These are phyloP conservation scores for Pulveroboletus frians DNA, from an alignment of 768 basidiomycete species.

Conservation along the genomic window DNA sequence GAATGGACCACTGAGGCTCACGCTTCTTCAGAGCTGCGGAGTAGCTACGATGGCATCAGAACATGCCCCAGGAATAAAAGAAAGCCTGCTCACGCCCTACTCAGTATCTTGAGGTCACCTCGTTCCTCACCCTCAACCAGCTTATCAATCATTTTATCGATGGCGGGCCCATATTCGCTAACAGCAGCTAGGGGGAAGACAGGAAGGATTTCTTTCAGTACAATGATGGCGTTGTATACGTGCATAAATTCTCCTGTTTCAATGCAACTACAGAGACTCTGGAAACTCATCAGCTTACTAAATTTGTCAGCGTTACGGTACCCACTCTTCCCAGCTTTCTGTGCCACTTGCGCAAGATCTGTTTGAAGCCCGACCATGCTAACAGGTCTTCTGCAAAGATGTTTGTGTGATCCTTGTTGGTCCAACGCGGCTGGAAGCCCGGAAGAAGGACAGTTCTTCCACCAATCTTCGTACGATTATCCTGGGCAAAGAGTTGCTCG, in stretches of 20 bases:
- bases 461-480: constrained; percentile 61
- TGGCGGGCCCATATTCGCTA: constrained; percentile 45
- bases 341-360: constrained; percentile 81
- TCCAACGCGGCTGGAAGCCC: constrained; percentile 58
- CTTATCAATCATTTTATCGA: constrained; percentile 58
- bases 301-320: background rate
- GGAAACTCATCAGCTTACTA: background rate
- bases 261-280: constrained; percentile 81
- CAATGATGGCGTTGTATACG: constrained; percentile 93
- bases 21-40: constrained; percentile 71
- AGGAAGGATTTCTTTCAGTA: constrained; percentile 85
- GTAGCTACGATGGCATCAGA: constrained; percentile 42
- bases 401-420: constrained; percentile 37
- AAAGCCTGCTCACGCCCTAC: constrained; percentile 53
- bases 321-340: constrained; percentile 64
- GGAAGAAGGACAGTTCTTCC: constrained; percentile 61
- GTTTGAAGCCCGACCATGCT: constrained; percentile 65
- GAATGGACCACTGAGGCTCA: constrained; percentile 50
- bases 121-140: constrained; percentile 74
- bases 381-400: constrained; percentile 50
- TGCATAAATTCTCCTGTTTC: constrained; percentile 93
- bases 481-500: constrained; percentile 65
- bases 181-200: constrained; percentile 77
- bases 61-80: background rate
- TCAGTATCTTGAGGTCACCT: constrained; percentile 78